Percentiles rank a stretch among this genome's conserved stretches.
Evolutionary conservation across 2,329 filamentous ascomycete genomes (phyloP).

Genomic region (Diaporthe caulivora): DNA sequence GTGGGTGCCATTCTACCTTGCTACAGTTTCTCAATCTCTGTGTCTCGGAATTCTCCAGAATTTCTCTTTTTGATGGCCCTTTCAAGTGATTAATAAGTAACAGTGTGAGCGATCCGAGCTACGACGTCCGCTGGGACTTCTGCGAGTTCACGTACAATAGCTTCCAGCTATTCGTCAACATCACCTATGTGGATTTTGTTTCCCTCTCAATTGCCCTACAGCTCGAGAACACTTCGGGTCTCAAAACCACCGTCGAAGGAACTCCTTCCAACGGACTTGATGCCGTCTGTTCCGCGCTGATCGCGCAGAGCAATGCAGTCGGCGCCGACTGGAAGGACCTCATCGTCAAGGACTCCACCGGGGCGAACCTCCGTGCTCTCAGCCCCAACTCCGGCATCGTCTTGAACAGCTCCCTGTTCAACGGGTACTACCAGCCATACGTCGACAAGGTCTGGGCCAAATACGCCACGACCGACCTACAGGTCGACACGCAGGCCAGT

Average conservation of each 20-base stretch:
- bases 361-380: conserved; percentile 61
- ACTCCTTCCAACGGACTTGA: conserved; percentile 61
- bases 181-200: conserved; percentile 83
- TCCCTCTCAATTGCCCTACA: conserved; percentile 71
- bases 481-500: conserved; percentile 65
- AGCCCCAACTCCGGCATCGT: conserved; percentile 65
- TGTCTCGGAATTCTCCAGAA: too few species aligned
- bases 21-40: too few species aligned
- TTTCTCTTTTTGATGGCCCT: too few species aligned
- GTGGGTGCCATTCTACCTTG: not conserved
- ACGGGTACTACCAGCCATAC: conserved; percentile 63
- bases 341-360: conserved; percentile 53
- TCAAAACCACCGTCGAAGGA: conserved; percentile 61
- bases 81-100: too few species aligned
- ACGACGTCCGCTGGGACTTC: conserved; percentile 73
- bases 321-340: conserved; percentile 65
- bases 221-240: conserved; percentile 61
- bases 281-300: conserved; percentile 58
- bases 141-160: conserved; percentile 77
- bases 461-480: conserved; percentile 58
- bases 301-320: conserved; percentile 59
- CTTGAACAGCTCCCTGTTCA: conserved; percentile 58
- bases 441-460: conserved; percentile 65
- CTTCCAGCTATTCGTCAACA: conserved; percentile 73
- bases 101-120: conserved; percentile 74